phyloP scores from a whole-genome alignment of 305 asterid genomes.

The Nicotiana rustica region DNA sequence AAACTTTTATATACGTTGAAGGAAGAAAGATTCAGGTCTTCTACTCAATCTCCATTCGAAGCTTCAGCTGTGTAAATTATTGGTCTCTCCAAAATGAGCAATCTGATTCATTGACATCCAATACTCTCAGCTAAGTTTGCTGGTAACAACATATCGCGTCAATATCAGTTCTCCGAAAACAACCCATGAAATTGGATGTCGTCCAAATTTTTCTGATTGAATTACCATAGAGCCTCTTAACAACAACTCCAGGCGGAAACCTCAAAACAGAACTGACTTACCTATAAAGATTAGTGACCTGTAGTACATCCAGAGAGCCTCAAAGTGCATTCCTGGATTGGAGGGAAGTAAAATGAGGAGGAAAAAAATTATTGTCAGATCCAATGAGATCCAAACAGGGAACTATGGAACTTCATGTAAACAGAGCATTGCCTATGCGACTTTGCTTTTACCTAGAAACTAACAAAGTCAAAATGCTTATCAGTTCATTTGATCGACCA shows the following conservation, averaged over 20 bases:
- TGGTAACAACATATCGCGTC: too few species aligned
- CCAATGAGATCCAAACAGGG: slow-evolving; percentile 26
- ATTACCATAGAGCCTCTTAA: background rate
- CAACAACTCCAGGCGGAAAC: background rate
- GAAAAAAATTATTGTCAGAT: background rate
- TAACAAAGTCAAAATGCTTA: background rate
- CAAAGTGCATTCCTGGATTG: slow-evolving; percentile 21
- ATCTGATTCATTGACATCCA: slow-evolving; percentile 31
- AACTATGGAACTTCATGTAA: slow-evolving; percentile 37
- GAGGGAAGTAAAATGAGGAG: background rate
- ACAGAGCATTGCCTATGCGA: slow-evolving; percentile 27
- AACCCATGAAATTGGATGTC: background rate
- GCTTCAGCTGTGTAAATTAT: background rate
- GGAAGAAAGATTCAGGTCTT: slow-evolving; percentile 28
- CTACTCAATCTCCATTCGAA: background rate
- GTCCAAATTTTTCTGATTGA: background rate
- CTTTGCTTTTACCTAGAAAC: background rate
- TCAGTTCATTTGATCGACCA: slow-evolving; percentile 41
- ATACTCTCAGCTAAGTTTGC: slow-evolving; percentile 5
- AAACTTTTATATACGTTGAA: slow-evolving; percentile 6
- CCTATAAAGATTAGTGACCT: slow-evolving; percentile 22
- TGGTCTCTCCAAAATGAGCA: background rate
- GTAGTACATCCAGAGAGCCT: background rate
- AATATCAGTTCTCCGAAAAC: slow-evolving; percentile 10
- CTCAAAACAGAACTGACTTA: background rate